A percentile compares a stretch with the other conserved stretches of the same genome.
phyloP scores from a whole-genome alignment of 164 flowering plant species.

The Dillenia suffruticosa region DNA sequence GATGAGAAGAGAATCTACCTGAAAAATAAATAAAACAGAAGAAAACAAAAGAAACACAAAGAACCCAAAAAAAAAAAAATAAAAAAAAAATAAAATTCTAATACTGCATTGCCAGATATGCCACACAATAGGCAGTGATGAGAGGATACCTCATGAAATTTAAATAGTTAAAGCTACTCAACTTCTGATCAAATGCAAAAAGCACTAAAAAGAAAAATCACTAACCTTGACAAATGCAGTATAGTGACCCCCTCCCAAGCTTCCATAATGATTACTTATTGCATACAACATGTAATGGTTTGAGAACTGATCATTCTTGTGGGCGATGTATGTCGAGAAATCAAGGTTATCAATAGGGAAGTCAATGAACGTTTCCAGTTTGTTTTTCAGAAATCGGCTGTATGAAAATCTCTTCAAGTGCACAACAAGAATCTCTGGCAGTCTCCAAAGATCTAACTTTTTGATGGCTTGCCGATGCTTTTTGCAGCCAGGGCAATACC shows the following conservation, averaged over 20 bases:
- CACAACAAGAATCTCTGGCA: constrained; percentile 86
- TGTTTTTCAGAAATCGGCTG: constrained; percentile 73
- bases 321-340: constrained; percentile 55
- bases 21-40: too few species aligned
- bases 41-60: too few species aligned
- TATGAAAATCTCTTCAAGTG: constrained; percentile 93
- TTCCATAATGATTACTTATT: constrained; percentile 86
- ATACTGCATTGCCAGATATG: too few species aligned
- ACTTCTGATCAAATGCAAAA: neutral
- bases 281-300: constrained; percentile 77
- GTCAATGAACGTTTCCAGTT: constrained; percentile 85
- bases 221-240: constrained; percentile 90
- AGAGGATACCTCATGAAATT: too few species aligned
- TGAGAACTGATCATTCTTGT: constrained; percentile 31
- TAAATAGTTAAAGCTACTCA: too few species aligned
- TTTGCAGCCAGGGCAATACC: constrained; percentile 94
- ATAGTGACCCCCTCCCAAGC: constrained; percentile 97
- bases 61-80: too few species aligned
- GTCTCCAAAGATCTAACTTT: constrained; percentile 95
- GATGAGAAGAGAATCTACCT: too few species aligned
- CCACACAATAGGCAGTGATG: too few species aligned
- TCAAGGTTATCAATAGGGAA: constrained; percentile 83
- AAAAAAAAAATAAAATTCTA: too few species aligned
- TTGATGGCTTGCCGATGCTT: constrained; percentile 85
- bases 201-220: constrained; percentile 14